phyloP scores from a whole-genome alignment of 108 stramenopile species.

The Cyclotella atomus region DNA sequence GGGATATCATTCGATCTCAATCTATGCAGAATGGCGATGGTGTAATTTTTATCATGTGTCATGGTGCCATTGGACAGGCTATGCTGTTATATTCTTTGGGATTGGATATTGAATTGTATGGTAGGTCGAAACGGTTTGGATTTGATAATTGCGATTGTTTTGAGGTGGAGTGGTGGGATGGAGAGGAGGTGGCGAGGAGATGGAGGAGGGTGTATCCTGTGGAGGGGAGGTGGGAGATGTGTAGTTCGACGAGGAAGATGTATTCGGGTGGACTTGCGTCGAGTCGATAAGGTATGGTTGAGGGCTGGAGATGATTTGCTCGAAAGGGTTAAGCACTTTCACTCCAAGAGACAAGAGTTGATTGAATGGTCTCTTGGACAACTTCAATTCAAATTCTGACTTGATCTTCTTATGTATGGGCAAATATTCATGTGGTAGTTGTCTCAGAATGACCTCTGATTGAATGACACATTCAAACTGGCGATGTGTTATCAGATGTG shows the following conservation, averaged over 20 bases:
- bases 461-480: neutral
- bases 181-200: neutral
- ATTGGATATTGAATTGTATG: no score
- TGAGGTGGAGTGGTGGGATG: no score
- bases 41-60: conserved; percentile 36
- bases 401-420: no score
- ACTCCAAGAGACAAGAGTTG: no score
- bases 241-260: neutral
- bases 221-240: neutral
- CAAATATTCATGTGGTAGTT: neutral
- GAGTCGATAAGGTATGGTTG: neutral
- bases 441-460: neutral
- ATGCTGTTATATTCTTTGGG: conserved; percentile 45
- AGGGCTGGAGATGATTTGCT: neutral
- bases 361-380: no score
- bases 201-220: neutral
- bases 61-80: conserved; percentile 47
- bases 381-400: no score
- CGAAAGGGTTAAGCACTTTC: neutral
- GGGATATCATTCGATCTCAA: conserved; percentile 30
- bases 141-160: no score
- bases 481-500: neutral
- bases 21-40: conserved; percentile 8
- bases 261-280: neutral
- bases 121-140: no score